Percentiles rank a stretch among this genome's conserved stretches.
These are phyloP conservation scores for Dunaliella sp. DNA, from an alignment of 139 green algal genomes.

Conservation along the genomic window DNA sequence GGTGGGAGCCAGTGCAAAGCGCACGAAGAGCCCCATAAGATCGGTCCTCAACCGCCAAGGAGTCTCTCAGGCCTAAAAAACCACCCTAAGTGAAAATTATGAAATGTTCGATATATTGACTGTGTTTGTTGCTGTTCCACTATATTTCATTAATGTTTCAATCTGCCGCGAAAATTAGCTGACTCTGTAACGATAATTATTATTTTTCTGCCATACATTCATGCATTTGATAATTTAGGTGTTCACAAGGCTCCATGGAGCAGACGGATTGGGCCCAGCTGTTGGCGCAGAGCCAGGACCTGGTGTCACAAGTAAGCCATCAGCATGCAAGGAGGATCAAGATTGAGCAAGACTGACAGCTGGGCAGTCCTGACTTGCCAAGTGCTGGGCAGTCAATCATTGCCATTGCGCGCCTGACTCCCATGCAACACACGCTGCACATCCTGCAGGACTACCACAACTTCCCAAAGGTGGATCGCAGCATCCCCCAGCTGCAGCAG, in stretches of 20 bases:
- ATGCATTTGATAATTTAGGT: neutral
- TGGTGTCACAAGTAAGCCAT: conserved; percentile 53
- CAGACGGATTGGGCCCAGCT: conserved; percentile 65
- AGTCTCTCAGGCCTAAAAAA: neutral
- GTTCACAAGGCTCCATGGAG: neutral
- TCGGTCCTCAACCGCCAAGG: neutral
- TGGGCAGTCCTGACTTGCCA: neutral
- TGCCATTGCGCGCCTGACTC: too few relatives aligned
- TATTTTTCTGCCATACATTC: neutral
- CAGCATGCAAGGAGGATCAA: too few relatives aligned
- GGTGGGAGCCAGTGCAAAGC: neutral
- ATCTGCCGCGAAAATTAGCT: neutral
- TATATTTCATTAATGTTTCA: neutral
- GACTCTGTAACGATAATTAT: neutral
- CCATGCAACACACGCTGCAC: too few relatives aligned
- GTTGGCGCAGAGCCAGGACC: conserved; percentile 61
- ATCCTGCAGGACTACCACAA: conserved; percentile 58
- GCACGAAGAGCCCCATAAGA: neutral
- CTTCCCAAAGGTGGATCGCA: conserved; percentile 72
- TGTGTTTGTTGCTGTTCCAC: neutral
- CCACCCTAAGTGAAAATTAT: neutral
- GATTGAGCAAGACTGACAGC: neutral
- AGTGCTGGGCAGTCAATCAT: neutral
- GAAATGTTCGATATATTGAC: neutral
- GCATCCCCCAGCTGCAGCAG: conserved; percentile 71